phyloP scores from a whole-genome alignment of 192 early-diverging fungal species.

The Entophlyctis luteolus region DNA sequence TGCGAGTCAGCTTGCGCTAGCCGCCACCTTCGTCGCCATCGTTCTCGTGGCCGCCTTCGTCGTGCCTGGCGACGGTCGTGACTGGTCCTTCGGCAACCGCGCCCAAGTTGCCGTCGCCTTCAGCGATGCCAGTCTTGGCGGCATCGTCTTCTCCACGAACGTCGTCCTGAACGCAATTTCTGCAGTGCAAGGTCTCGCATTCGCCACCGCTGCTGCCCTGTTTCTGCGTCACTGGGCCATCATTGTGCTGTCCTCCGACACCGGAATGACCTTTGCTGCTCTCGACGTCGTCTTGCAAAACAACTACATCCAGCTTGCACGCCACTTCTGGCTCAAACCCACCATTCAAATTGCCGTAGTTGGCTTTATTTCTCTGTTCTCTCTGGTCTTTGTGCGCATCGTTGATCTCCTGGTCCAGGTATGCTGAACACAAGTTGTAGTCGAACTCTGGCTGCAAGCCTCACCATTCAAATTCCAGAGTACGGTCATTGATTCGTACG shows the following conservation, averaged over 20 bases:
- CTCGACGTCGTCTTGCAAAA: neutral
- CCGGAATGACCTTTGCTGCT: neutral
- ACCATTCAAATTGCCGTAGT: neutral
- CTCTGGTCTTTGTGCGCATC: neutral
- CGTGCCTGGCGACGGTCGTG: no score
- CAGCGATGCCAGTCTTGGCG: neutral
- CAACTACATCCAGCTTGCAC: neutral
- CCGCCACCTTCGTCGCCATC: no score
- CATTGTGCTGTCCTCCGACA: neutral
- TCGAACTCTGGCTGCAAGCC: no score
- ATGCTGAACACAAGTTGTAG: no score
- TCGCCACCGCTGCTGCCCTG: neutral
- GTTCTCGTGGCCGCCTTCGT: no score
- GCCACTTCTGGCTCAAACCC: neutral
- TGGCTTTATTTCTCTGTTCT: neutral
- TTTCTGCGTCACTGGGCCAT: neutral
- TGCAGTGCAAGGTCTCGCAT: neutral
- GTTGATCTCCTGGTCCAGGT: neutral
- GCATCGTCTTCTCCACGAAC: neutral
- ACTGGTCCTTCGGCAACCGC: no score
- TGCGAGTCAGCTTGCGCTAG: no score
- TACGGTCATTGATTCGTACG: neutral
- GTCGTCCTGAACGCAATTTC: neutral
- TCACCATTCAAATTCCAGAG: no score
- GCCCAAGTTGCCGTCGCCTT: no score